Evolutionary conservation across 2,329 filamentous ascomycete species (phyloP).

Genomic region (Sporothrix humicola): DNA sequence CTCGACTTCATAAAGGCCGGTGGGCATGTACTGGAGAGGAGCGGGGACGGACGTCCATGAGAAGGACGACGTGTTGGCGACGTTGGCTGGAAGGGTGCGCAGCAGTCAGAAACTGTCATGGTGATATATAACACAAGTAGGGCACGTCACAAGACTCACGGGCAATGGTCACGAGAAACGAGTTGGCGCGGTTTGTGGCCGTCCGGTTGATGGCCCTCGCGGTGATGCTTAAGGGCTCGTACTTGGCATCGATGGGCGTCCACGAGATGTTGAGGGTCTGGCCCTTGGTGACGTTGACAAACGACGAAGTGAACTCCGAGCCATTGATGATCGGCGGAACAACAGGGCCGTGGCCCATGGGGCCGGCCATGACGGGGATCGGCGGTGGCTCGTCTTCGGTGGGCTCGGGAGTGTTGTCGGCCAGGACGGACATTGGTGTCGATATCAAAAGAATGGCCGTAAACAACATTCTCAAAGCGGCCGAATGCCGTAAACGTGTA

Average conservation of each 20-base stretch:
- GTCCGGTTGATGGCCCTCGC: conserved; percentile 40
- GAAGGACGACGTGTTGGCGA: conserved; percentile 38
- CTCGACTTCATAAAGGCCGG: conserved; percentile 42
- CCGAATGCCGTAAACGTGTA: neutral
- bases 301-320: conserved; percentile 40
- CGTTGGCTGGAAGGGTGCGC: conserved; percentile 26
- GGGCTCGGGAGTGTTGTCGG: neutral
- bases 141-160: conserved; percentile 34
- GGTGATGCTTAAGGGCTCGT: conserved; percentile 40
- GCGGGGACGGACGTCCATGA: conserved; percentile 40
- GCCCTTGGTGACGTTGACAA: conserved; percentile 38
- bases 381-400: neutral
- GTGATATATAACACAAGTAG: neutral
- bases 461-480: neutral
- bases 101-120: neutral
- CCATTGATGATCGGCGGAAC: conserved; percentile 27
- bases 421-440: neutral
- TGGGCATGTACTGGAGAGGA: conserved; percentile 39
- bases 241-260: conserved; percentile 36
- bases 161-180: conserved; percentile 39
- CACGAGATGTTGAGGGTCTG: conserved; percentile 38
- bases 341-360: conserved; percentile 10
- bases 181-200: conserved; percentile 34
- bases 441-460: neutral
- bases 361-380: neutral